A percentile compares a stretch with the other conserved stretches of the same genome.
Evolutionary conservation across 768 basidiomycete species (phyloP).

Genomic region (Collybia sordida): DNA sequence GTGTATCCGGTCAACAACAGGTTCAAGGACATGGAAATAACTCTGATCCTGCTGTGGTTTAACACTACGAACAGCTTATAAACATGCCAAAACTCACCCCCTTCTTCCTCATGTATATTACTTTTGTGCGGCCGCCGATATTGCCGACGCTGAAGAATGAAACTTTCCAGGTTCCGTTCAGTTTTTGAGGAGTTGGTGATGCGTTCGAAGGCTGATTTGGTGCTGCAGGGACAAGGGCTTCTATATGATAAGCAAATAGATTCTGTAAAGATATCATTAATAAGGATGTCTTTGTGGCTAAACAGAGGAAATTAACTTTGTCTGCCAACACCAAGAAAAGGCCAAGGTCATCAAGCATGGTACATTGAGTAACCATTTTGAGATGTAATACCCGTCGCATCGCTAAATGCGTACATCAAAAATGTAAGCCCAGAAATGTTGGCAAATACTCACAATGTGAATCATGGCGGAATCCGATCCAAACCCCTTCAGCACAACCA

Average conservation of each 20-base stretch:
- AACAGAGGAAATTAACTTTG: conserved; percentile 59
- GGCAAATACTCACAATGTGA: conserved; percentile 60
- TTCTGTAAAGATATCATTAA: conserved; percentile 45
- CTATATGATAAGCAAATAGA: conserved; percentile 92
- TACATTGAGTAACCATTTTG: conserved; percentile 90
- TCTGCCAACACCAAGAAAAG: conserved; percentile 94
- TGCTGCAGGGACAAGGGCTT: conserved; percentile 90
- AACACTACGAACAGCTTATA: conserved; percentile 28
- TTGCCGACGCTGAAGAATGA: conserved; percentile 95
- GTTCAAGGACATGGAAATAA: conserved; percentile 92
- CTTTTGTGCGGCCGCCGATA: conserved; percentile 80
- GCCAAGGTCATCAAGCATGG: conserved; percentile 95
- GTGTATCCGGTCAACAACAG: conserved; percentile 83
- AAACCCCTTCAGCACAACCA: conserved; percentile 91
- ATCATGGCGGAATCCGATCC: conserved; percentile 91
- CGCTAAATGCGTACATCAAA: conserved; percentile 50
- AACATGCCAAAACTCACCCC: conserved; percentile 48
- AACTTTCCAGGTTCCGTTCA: conserved; percentile 88
- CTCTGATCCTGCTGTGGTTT: conserved; percentile 60
- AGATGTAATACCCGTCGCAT: conserved; percentile 91
- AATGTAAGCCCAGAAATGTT: conserved; percentile 29
- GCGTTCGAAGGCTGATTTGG: conserved; percentile 58
- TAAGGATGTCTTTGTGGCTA: conserved; percentile 26
- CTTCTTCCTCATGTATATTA: conserved; percentile 96
- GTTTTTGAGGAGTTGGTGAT: conserved; percentile 82